Evolutionary conservation across 305 asterid genomes (phyloP).

Genomic region (Fraxinus nigra): DNA sequence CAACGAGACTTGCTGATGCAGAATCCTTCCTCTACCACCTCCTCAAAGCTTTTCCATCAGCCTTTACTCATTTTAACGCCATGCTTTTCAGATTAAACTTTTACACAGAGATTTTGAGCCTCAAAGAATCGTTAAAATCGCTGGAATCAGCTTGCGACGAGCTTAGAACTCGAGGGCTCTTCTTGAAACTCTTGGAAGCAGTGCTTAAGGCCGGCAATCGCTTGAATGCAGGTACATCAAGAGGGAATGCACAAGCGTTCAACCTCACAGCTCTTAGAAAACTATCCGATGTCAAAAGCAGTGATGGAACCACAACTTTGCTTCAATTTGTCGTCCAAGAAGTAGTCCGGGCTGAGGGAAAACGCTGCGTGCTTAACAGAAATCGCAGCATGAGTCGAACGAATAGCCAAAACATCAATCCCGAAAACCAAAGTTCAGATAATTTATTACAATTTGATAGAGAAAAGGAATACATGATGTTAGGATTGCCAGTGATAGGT

Average conservation of each 20-base stretch:
- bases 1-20: conserved; percentile 71
- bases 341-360: conserved; percentile 87
- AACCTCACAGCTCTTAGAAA: conserved; percentile 74
- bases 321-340: conserved; percentile 93
- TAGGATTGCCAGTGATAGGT: conserved; percentile 80
- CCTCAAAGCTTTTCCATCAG: conserved; percentile 75
- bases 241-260: conserved; percentile 93
- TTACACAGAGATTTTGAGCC: conserved; percentile 40
- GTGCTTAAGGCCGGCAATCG: conserved; percentile 92
- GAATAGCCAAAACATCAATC: conserved; percentile 35
- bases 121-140: conserved; percentile 48
- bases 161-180: conserved; percentile 72
- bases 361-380: conserved; percentile 55
- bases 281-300: conserved; percentile 81
- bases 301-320: conserved; percentile 83
- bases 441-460: conserved; percentile 29
- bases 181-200: conserved; percentile 92
- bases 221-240: conserved; percentile 77
- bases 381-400: conserved; percentile 51
- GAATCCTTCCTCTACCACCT: conserved; percentile 83
- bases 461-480: conserved; percentile 80
- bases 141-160: conserved; percentile 80
- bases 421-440: conserved; percentile 25
- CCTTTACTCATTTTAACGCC: conserved; percentile 65
- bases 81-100: conserved; percentile 69